Evolutionary conservation across 768 basidiomycete species (phyloP), one percentile per base, ranked within the genome.

Genomic region (Xerocomellus intermedius): DNA sequence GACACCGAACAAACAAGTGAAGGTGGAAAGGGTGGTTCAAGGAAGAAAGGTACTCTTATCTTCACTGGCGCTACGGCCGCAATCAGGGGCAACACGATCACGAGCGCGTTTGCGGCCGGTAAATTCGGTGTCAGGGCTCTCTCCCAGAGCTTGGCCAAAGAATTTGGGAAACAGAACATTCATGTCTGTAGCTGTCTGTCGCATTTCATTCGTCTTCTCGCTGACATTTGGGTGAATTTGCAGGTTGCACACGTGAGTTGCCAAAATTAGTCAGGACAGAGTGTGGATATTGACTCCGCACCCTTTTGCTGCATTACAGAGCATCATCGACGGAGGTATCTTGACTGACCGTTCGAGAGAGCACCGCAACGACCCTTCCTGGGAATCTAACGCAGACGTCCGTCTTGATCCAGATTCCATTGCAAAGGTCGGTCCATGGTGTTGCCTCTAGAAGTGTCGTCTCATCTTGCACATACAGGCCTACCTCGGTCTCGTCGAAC

Each of bases 21-120:
- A 45, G 64, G 73, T 1, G 72, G 71, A 24, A 62, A 58, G 24
- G 72, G 62, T 16, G 69, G 71, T n/a, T 68, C 67, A n/a, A 82
- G 84, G 12, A 81, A 81, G 63, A 75, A 78, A 26, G 89, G 88
- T 8, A 80, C 83, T 0, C 68, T 90, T 44, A 78, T 88, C 14
- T 87, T 89, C 64, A 90, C 87, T 0, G 86, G 87, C 0, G 88
- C 88, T 2, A 89, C 89, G 8, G 84, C 88, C 7, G 77, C 82
- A 50, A 52, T 80, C 19, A 73, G 88, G 51, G 88, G 88, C 6
- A 88, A 87, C 52, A 71, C 73, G 3, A 71, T 69, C 0, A 87
- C 86, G 0, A 84, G 84, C 48, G 79, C 76, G 2, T 84, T 89
- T 61, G 75, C 87, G 5, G 81, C 85, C 3, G 81, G 80, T 0